A percentile compares a stretch with the other conserved stretches of the same genome.
Evolutionary conservation across 2,329 filamentous ascomycete genomes (phyloP).

Genomic region (Diaporthe caulivora): DNA sequence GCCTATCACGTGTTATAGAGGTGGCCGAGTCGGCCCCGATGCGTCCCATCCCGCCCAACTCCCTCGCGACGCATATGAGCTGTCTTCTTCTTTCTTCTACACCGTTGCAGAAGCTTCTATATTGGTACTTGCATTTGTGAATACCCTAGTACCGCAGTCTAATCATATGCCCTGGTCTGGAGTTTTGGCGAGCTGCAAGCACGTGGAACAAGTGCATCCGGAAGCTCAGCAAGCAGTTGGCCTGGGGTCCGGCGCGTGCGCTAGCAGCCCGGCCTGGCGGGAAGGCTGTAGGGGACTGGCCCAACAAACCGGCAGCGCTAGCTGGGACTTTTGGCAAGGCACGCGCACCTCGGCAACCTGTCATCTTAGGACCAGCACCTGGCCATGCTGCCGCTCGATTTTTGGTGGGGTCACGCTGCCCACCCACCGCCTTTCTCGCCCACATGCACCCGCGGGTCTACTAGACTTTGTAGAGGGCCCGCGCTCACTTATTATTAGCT

Average conservation of each 20-base stretch:
- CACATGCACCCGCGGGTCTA: not conserved
- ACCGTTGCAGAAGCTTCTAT: too few species aligned
- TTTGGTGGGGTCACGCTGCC: conserved; percentile 32
- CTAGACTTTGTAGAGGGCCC: not conserved
- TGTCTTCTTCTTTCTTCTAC: not conserved
- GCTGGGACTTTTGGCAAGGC: conserved; percentile 23
- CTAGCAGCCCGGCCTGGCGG: not conserved
- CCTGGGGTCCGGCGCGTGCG: not conserved
- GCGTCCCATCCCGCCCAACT: conserved; percentile 1
- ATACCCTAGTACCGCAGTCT: too few species aligned
- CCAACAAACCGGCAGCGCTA: conserved; percentile 30
- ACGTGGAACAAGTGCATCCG: not conserved
- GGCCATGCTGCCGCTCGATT: not conserved
- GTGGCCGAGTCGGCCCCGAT: conserved; percentile 16
- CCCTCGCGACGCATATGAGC: not conserved
- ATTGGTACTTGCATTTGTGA: too few species aligned
- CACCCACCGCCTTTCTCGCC: conserved; percentile 30
- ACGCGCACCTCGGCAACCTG: conserved; percentile 33
- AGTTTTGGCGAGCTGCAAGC: not conserved
- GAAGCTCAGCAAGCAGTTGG: conserved; percentile 16
- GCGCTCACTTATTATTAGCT: conserved; percentile 7
- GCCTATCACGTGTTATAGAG: conserved; percentile 32
- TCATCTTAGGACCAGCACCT: conserved; percentile 18
- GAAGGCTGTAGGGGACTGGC: conserved; percentile 28
- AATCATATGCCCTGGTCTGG: too few species aligned